Conservation (phyloP, 345 rosid species). For the Geranium rotundifolium region DNA sequence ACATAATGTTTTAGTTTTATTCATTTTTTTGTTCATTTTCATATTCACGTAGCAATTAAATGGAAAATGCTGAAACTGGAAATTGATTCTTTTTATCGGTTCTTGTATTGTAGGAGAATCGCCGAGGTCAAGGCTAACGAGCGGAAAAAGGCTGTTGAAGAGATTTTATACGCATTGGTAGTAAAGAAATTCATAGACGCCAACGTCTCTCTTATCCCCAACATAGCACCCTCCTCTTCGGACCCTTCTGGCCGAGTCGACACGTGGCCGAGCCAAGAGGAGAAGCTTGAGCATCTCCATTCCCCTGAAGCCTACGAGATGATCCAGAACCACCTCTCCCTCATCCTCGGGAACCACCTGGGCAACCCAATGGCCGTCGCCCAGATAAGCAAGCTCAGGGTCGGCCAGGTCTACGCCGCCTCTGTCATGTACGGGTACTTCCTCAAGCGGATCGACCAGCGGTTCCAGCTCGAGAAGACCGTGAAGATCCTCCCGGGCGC, state of each 20-base stretch:
- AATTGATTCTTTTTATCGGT: conserved; percentile 1
- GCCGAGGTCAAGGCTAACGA: conserved; percentile 93
- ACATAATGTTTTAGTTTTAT: not conserved
- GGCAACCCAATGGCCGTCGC: conserved; percentile 50
- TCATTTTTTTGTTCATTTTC: not conserved
- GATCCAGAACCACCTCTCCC: conserved; percentile 87
- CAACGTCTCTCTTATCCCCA: conserved; percentile 60
- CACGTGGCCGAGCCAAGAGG: conserved; percentile 55
- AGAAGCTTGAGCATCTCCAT: conserved; percentile 64
- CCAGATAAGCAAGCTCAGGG: conserved; percentile 75
- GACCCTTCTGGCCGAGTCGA: conserved; percentile 56
- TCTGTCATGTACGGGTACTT: conserved; percentile 97
- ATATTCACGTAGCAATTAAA: not conserved
- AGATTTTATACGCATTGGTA: conserved; percentile 77
- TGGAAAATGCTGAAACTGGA: not conserved
- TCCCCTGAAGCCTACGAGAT: conserved; percentile 85
- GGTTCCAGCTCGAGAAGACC: conserved; percentile 96
- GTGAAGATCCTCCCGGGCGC: conserved; percentile 68
- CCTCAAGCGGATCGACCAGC: conserved; percentile 79
- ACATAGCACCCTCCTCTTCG: conserved; percentile 33
- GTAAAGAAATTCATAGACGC: conserved; percentile 96
- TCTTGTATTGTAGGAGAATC: conserved; percentile 46
- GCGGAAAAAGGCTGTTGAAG: conserved; percentile 66
- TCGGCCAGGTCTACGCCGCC: conserved; percentile 99
- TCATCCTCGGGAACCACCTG: conserved; percentile 63